These are phyloP conservation scores for Buxus sempervirens DNA, from an alignment of 164 flowering plant species.

Conservation along the genomic window DNA sequence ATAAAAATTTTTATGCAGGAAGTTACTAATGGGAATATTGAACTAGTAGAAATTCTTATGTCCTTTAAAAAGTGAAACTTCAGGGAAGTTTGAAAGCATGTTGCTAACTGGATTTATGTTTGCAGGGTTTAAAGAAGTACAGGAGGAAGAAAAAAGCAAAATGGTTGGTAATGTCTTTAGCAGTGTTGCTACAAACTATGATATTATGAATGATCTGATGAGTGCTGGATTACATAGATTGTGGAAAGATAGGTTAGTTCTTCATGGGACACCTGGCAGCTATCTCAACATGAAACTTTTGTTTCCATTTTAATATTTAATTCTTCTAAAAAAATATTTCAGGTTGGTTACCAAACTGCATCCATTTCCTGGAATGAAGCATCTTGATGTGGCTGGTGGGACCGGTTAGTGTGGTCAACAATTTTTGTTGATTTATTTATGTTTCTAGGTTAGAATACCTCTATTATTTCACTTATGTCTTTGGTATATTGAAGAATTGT, in stretches of 20 bases:
- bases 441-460: not conserved
- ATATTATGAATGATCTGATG: conserved; percentile 98
- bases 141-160: conserved; percentile 79
- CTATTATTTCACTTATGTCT: too few species aligned
- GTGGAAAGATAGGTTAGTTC: conserved; percentile 91
- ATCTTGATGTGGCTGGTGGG: conserved; percentile 99
- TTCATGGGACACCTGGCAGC: not conserved
- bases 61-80: too few species aligned
- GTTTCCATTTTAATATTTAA: not conserved
- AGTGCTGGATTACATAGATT: conserved; percentile 87
- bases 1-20: too few species aligned
- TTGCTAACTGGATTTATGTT: conserved; percentile 2
- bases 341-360: conserved; percentile 78
- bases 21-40: too few species aligned
- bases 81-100: too few species aligned
- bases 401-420: conserved; percentile 56
- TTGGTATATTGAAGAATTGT: too few species aligned
- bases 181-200: conserved; percentile 85
- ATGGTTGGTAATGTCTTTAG: conserved; percentile 86
- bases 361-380: conserved; percentile 97
- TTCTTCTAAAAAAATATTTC: conserved; percentile 15
- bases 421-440: not conserved
- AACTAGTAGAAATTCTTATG: too few species aligned
- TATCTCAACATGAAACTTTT: not conserved
- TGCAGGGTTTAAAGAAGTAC: conserved; percentile 85